Evolutionary conservation across 495 filamentous ascomycete genomes (phyloP).

Genomic region (Saxophila tyrrhenica): DNA sequence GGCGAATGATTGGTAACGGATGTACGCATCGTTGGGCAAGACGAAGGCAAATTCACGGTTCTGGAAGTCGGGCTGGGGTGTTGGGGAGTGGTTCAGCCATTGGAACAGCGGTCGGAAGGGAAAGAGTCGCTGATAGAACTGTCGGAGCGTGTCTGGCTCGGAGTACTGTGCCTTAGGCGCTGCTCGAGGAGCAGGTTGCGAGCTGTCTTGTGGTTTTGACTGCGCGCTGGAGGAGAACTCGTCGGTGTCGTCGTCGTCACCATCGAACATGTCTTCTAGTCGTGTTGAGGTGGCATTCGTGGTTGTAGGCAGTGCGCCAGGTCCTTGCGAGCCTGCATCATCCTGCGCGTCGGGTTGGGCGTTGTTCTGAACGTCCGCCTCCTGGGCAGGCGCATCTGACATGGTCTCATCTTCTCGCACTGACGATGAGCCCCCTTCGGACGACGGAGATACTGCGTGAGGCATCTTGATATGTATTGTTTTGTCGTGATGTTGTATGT

Average conservation of each 20-base stretch:
- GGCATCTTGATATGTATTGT: slow-evolving; percentile 17
- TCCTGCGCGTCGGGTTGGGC: neutral
- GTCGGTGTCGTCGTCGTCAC: slow-evolving; percentile 67
- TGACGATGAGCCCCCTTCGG: neutral
- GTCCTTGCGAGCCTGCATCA: neutral
- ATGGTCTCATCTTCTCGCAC: slow-evolving; percentile 13
- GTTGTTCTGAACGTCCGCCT: too few species aligned
- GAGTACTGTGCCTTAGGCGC: slow-evolving; percentile 34
- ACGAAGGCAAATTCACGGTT: slow-evolving; percentile 95
- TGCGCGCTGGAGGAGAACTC: slow-evolving; percentile 55
- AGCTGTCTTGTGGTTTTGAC: slow-evolving; percentile 19
- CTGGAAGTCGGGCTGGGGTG: slow-evolving; percentile 73
- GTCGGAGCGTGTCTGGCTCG: slow-evolving; percentile 72
- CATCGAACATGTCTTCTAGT: slow-evolving; percentile 70
- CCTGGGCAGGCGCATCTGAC: slow-evolving; percentile 10
- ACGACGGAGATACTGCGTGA: slow-evolving; percentile 21
- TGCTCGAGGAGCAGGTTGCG: slow-evolving; percentile 20
- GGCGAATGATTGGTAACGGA: slow-evolving; percentile 83
- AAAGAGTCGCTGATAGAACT: slow-evolving; percentile 92
- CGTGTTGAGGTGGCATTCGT: slow-evolving; percentile 29
- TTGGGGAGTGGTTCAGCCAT: slow-evolving; percentile 91
- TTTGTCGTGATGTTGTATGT: neutral
- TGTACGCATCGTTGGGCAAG: slow-evolving; percentile 74
- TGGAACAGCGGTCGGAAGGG: slow-evolving; percentile 93
- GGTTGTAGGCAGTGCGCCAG: neutral